phyloP scores from a whole-genome alignment of 306 rosid species.

The Sindora glabra region DNA sequence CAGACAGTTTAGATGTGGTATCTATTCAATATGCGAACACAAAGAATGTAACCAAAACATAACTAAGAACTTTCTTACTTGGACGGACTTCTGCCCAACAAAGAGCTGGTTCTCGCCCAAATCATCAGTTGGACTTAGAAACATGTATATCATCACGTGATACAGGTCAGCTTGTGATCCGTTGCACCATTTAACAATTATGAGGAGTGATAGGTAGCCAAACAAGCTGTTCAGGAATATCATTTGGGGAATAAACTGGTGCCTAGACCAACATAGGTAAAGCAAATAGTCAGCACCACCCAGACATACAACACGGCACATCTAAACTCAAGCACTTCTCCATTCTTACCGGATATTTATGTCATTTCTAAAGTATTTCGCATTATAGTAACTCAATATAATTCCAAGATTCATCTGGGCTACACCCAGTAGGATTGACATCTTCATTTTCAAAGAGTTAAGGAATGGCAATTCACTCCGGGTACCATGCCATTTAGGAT shows the following conservation, averaged over 20 bases:
- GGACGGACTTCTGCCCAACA: conserved; percentile 81
- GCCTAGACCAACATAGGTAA: conserved; percentile 48
- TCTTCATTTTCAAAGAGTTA: conserved; percentile 94
- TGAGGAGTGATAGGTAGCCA: conserved; percentile 80
- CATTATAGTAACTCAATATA: conserved; percentile 70
- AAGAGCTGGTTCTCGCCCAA: conserved; percentile 90
- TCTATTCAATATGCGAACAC: background rate
- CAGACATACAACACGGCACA: background rate
- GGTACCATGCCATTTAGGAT: conserved; percentile 92
- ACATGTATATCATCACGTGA: conserved; percentile 97
- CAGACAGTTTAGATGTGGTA: conserved; percentile 17
- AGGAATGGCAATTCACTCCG: conserved; percentile 95
- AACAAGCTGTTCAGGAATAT: conserved; percentile 85
- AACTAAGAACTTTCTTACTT: conserved; percentile 37
- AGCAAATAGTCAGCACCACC: background rate
- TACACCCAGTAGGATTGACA: conserved; percentile 92
- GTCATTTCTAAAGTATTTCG: conserved; percentile 45
- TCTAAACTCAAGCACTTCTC: background rate
- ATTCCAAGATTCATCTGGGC: conserved; percentile 98
- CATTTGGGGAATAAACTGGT: conserved; percentile 84
- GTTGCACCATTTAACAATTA: conserved; percentile 78
- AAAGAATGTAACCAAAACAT: conserved; percentile 8
- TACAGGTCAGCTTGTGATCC: conserved; percentile 89
- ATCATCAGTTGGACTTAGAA: conserved; percentile 80
- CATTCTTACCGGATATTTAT: conserved; percentile 52